Base-by-base conservation (phyloP, 768 basidiomycete species). In the Mycena polygramma region DNA sequence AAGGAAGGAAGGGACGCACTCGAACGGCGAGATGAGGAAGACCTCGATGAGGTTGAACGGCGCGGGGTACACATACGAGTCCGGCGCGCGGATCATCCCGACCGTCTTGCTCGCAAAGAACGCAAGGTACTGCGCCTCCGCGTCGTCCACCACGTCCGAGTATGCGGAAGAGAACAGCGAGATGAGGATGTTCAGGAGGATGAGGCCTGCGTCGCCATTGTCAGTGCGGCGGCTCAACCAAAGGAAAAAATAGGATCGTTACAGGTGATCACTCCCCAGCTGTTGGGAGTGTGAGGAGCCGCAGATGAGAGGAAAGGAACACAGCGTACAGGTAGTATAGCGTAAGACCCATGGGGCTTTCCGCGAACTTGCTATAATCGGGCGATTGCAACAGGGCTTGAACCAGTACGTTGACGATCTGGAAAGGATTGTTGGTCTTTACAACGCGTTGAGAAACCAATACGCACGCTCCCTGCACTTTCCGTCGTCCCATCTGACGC, bases 161-260 rank as follows among this genome's bases (percentile, higher is more conserved):
- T 97, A 97, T 0, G 96, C 95, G 58, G 95, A 94, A 20, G 96
- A 91, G 79, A 98, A 98, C 74, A 98, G 82, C n/a, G 96, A 98
- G 74, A 98, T 96, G 76, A 98, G 86, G 77, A 98, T 91, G 77
- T 98, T 98, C 78, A 98, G 88, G 58, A 98, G 86, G 63, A 98
- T 88, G 58, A 98, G 87, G 20, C 41, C 41, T 41, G 41, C 2
- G 41, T 41, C n/a, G n/a, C n/a, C 30, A 30, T 4, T 41, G 41
- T 41, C 15, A 11, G 41, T 41, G 10, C 41, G 15, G 41, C 2
- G 41, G 41, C 2, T 41, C 10, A 15, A 10, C 41, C 10, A 41
- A 15, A 41, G 10, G 8, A 7, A 15, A 41, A 15, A n/a, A n/a
- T n/a, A n/a, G 41, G 41, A 41, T 11, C 41, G 41, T 30, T 41